Evolutionary conservation across 257 asterid genomes (phyloP).

Genomic region (Eucommia ulmoides): DNA sequence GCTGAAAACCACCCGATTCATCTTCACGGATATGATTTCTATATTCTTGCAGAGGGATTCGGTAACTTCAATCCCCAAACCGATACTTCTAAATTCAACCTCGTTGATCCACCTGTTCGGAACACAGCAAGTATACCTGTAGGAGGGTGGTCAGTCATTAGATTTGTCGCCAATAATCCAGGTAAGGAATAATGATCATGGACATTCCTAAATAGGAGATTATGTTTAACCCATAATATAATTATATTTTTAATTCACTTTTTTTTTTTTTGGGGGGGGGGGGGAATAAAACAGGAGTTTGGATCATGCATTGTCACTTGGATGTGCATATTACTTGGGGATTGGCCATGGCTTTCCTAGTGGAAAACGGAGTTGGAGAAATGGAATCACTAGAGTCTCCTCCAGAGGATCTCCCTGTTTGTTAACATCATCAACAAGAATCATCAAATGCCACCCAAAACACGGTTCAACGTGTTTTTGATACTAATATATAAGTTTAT

Average conservation of each 20-base stretch:
- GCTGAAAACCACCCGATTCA: conserved; percentile 3
- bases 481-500: too few relatives aligned
- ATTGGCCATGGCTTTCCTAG: conserved; percentile 14
- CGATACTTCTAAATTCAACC: conserved; percentile 2
- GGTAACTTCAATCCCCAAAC: conserved; percentile 1
- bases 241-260: background rate
- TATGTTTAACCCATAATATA: background rate
- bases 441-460: too few relatives aligned
- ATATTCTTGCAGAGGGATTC: conserved; percentile 1
- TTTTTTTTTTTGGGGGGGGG: too few relatives aligned
- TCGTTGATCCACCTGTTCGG: conserved; percentile 3
- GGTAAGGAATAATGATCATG: background rate
- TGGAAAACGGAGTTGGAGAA: conserved; percentile 12
- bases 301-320: conserved; percentile 18
- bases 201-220: background rate
- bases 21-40: conserved; percentile 5
- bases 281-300: conserved; percentile 13
- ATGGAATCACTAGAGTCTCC: conserved; percentile 8
- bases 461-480: too few relatives aligned
- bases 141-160: background rate
- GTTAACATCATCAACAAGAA: conserved; percentile 5
- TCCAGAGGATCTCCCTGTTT: conserved; percentile 9
- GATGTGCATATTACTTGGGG: conserved; percentile 16
- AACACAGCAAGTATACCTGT: conserved; percentile 3
- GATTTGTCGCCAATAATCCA: conserved; percentile 5